phyloP scores from a whole-genome alignment of 225 moss, liverwort and hornwort genomes.

The Bryum argenteum region DNA sequence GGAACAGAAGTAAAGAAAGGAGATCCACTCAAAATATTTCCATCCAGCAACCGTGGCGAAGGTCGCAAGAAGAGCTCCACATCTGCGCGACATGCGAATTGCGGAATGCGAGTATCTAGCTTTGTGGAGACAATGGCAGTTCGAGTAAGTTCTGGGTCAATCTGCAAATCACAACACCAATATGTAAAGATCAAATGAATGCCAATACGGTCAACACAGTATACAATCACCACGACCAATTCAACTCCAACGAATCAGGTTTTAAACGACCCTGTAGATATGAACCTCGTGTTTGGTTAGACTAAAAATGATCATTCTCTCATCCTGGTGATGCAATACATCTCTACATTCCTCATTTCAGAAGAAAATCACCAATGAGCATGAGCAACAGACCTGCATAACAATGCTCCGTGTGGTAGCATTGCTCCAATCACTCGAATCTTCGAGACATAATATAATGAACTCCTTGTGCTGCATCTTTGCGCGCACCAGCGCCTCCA shows the following conservation, averaged over 20 bases:
- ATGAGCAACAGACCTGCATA: conserved; percentile 71
- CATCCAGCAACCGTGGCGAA: conserved; percentile 73
- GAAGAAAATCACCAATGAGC: neutral
- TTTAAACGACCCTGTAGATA: neutral
- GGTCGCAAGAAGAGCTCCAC: conserved; percentile 95
- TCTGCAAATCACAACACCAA: conserved; percentile 45
- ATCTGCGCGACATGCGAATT: conserved; percentile 93
- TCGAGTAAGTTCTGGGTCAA: conserved; percentile 92
- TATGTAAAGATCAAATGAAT: conserved; percentile 6
- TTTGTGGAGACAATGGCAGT: conserved; percentile 94
- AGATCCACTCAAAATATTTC: conserved; percentile 76
- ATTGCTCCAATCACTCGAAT: conserved; percentile 99
- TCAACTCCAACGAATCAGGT: neutral
- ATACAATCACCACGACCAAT: conserved; percentile 8
- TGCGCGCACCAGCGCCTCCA: conserved; percentile 84
- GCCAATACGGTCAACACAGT: neutral
- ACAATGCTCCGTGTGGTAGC: conserved; percentile 95
- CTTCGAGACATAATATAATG: conserved; percentile 94
- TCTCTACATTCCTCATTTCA: neutral
- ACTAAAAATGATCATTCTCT: neutral
- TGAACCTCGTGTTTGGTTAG: neutral
- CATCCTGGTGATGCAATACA: neutral
- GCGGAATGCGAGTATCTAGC: conserved; percentile 94
- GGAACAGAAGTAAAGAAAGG: conserved; percentile 99
- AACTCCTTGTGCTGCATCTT: conserved; percentile 98